Conservation (phyloP, 768 basidiomycete species). For the Strobilomyces dryophilus region DNA sequence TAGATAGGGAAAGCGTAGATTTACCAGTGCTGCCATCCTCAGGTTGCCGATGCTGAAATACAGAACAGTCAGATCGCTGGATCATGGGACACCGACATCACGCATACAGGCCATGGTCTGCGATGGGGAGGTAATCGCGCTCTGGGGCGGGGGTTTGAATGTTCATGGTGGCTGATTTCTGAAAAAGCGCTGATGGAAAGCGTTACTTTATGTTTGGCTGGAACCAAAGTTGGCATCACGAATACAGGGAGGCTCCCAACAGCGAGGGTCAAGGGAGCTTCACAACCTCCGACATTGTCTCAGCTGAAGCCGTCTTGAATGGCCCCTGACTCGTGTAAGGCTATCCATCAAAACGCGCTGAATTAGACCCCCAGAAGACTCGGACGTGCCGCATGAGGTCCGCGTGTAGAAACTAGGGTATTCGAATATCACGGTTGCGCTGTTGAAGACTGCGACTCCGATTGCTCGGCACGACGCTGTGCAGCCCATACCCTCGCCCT, state of each 20-base stretch:
- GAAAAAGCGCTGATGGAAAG: background rate
- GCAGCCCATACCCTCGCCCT: too few relatives aligned
- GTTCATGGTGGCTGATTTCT: conserved; percentile 36
- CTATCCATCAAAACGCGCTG: too few relatives aligned
- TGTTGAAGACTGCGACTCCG: background rate
- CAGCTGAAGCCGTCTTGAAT: too few relatives aligned
- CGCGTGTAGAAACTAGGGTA: too few relatives aligned
- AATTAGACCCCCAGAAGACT: too few relatives aligned
- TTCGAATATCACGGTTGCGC: too few relatives aligned
- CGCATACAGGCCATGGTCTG: conserved; percentile 75
- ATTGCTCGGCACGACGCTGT: too few relatives aligned
- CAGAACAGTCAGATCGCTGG: conserved; percentile 5
- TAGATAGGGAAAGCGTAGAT: conserved; percentile 8
- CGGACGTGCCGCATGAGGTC: too few relatives aligned
- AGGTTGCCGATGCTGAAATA: conserved; percentile 71
- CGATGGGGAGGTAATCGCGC: conserved; percentile 69
- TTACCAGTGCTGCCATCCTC: conserved; percentile 71
- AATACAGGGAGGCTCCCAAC: background rate
- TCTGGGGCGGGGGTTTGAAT: conserved; percentile 47
- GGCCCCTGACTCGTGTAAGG: too few relatives aligned
- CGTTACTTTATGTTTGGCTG: background rate
- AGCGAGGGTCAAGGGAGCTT: background rate
- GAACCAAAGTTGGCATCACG: conserved; percentile 7
- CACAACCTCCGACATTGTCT: background rate
- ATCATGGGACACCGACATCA: background rate